Base-by-base conservation (phyloP, 2,329 filamentous ascomycete genomes). In the Pseudogymnoascus sp. region DNA sequence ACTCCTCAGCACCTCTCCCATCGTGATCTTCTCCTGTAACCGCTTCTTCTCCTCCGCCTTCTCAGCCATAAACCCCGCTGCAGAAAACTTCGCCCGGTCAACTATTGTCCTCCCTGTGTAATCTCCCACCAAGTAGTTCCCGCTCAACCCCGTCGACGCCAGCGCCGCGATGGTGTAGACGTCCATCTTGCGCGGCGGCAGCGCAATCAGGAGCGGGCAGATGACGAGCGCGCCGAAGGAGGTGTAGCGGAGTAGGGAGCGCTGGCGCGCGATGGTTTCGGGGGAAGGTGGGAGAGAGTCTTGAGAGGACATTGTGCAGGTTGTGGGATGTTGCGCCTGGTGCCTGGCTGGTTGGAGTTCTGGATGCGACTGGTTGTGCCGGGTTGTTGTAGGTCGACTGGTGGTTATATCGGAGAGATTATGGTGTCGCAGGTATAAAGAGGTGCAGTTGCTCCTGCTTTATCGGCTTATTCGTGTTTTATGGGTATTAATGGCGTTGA, bases 141-240 rank as follows among this genome's bases (percentile, higher is more conserved):
- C 69, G 31, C 67, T 69, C 1, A 70, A 42, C 18, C 69, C 67
- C 6, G 69, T 72, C 1, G 78, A 77, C 28, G 77, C 72, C 44
- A 78, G 73, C 6, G 87, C 78, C 0, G 76, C 77, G 68, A 84
- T 77, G 16, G 84, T 87, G 74, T 84, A 86, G 62, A 82, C 69
- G 70, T 87, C 84, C 60, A 88, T 73, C 73, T 87, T 87, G 53
- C 85, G 82, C 0, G 85, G 85, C 8, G 85, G 85, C 8, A 87
- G 73, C 14, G 79, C 70, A 59, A 80, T 79, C 60, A 87, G 76
- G 7, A 81, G 66, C 0, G 85, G 85, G 64, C 82, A 84, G 59
- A 78, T 70, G 18, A 87, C 70, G 28, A 83, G 72, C 59, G 79
- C 76, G 62, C 73, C 75, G 34, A 84, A 73, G 14, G 83, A 67